Evolutionary conservation across 495 filamentous ascomycete species (phyloP).

Genomic region (Friedmanniomyces endolithicus): DNA sequence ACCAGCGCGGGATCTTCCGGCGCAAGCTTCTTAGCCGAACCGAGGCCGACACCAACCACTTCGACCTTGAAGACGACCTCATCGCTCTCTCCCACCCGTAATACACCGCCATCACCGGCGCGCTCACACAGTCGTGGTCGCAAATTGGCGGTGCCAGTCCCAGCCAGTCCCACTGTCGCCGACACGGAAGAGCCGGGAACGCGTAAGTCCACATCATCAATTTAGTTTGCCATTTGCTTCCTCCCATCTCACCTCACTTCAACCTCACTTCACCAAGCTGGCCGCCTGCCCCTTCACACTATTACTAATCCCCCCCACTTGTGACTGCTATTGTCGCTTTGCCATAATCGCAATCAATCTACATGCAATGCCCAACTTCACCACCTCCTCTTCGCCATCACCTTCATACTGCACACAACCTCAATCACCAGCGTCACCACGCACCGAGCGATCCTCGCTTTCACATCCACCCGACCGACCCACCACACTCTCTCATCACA

Average conservation of each 20-base stretch:
- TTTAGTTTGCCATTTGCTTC: too few species aligned
- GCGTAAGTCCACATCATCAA: too few species aligned
- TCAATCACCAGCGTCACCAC: neutral
- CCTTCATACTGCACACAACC: neutral
- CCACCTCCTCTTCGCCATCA: neutral
- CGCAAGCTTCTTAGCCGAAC: neutral
- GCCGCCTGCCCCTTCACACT: neutral
- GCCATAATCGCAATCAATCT: neutral
- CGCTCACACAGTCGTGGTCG: too few species aligned
- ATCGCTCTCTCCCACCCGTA: too few species aligned
- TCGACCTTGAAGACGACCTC: neutral
- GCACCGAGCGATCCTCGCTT: neutral
- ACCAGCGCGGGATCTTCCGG: neutral
- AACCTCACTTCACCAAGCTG: neutral
- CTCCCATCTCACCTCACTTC: neutral
- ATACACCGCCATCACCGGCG: too few species aligned
- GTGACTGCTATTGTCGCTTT: neutral
- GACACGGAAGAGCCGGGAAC: too few species aligned
- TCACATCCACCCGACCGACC: too few species aligned
- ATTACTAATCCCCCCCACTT: neutral
- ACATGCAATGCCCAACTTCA: neutral
- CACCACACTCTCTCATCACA: too few species aligned
- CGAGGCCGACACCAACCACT: neutral
- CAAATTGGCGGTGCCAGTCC: too few species aligned
- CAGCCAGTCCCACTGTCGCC: too few species aligned